Percentiles rank a stretch among this genome's conserved stretches.
These are phyloP conservation scores for Porogramme epimiltina DNA, from an alignment of 1,284 basidiomycete genomes.

Conservation along the genomic window DNA sequence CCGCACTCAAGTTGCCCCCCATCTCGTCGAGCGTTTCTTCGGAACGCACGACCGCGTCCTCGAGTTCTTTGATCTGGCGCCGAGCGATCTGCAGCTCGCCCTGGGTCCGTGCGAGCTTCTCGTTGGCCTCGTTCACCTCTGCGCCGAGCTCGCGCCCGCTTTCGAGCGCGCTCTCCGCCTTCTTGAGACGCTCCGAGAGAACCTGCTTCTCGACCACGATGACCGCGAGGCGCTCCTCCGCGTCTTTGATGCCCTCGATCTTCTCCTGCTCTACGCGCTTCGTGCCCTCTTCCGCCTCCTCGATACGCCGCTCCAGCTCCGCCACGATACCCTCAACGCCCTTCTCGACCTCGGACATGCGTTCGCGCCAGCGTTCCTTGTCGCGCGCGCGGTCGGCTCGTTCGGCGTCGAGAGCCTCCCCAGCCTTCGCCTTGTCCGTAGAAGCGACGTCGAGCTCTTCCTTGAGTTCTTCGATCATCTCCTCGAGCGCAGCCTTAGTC, in stretches of 20 bases:
- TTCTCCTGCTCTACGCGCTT: slow-evolving; percentile 44
- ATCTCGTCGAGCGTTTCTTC: slow-evolving; percentile 53
- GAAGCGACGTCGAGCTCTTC: slow-evolving; percentile 41
- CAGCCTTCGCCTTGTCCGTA: slow-evolving; percentile 43
- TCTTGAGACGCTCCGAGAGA: slow-evolving; percentile 56
- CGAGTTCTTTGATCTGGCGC: slow-evolving; percentile 54
- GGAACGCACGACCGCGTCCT: slow-evolving; percentile 51
- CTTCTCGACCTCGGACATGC: slow-evolving; percentile 68
- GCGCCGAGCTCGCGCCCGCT: slow-evolving; percentile 64
- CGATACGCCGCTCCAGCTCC: slow-evolving; percentile 60
- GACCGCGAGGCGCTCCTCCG: slow-evolving; percentile 45
- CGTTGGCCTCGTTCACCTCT: slow-evolving; percentile 64
- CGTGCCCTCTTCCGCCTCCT: slow-evolving; percentile 49
- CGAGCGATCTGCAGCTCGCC: slow-evolving; percentile 60
- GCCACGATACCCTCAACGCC: slow-evolving; percentile 66
- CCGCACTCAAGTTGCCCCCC: slow-evolving; percentile 53
- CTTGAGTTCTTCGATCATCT: slow-evolving; percentile 51
- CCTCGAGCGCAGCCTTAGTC: slow-evolving; percentile 54
- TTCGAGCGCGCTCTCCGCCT: slow-evolving; percentile 61
- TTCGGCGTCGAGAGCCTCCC: slow-evolving; percentile 49
- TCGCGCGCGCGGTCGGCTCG: slow-evolving; percentile 57
- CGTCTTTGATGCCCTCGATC: slow-evolving; percentile 46
- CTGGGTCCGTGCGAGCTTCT: slow-evolving; percentile 52
- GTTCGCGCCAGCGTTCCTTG: slow-evolving; percentile 65
- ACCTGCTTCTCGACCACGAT: slow-evolving; percentile 54